Conservation (phyloP, 768 basidiomycete species). For the Amanita exitialis region DNA sequence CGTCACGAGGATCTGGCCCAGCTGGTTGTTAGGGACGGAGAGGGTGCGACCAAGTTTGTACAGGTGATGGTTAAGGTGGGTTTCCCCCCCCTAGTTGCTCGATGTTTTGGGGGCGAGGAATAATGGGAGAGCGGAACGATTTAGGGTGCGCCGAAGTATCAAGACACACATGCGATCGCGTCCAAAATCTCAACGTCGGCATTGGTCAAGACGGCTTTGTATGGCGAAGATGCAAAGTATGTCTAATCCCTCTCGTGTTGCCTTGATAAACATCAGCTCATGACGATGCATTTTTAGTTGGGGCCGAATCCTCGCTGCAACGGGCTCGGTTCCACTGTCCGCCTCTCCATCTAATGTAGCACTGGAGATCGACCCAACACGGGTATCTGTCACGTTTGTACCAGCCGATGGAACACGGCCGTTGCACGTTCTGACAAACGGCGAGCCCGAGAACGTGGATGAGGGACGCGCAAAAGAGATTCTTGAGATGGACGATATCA, state of each 20-base stretch:
- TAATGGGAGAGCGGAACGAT: too few species aligned
- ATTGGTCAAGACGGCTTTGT: slow-evolving; percentile 91
- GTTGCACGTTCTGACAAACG: slow-evolving; percentile 78
- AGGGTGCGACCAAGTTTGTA: slow-evolving; percentile 98
- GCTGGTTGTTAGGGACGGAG: slow-evolving; percentile 94
- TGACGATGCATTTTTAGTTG: slow-evolving; percentile 44
- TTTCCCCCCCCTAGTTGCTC: too few species aligned
- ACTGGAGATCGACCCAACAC: slow-evolving; percentile 55
- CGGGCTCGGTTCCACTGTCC: slow-evolving; percentile 61
- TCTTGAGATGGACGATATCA: slow-evolving; percentile 72
- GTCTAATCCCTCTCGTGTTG: too few species aligned
- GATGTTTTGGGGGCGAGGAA: too few species aligned
- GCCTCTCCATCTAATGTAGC: slow-evolving; percentile 34
- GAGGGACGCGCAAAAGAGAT: slow-evolving; percentile 84
- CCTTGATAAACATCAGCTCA: background rate
- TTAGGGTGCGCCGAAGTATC: slow-evolving; percentile 72
- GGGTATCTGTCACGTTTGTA: slow-evolving; percentile 82
- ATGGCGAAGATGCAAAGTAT: slow-evolving; percentile 93
- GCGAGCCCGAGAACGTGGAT: slow-evolving; percentile 85
- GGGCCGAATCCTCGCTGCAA: slow-evolving; percentile 93
- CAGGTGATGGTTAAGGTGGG: slow-evolving; percentile 81
- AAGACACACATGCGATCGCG: slow-evolving; percentile 85
- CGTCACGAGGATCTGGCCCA: slow-evolving; percentile 90
- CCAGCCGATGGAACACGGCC: slow-evolving; percentile 51
- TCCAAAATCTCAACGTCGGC: slow-evolving; percentile 89